Evolutionary conservation across 805 yeast species (phyloP).

Genomic region (Wickerhamiella qilinensis): DNA sequence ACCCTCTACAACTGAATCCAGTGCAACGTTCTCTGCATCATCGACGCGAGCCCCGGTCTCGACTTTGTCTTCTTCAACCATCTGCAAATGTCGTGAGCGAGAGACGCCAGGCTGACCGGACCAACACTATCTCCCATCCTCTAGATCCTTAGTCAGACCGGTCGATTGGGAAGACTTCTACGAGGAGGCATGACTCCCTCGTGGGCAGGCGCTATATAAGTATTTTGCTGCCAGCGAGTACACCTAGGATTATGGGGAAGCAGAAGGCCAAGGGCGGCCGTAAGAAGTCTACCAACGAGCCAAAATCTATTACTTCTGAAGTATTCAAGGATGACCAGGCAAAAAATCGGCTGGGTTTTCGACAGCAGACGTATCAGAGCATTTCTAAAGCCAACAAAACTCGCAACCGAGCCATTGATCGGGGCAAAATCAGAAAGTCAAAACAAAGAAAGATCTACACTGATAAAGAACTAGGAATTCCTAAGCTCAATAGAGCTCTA

Average conservation of each 20-base stretch:
- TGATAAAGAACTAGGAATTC: slow-evolving; percentile 69
- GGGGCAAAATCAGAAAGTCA: slow-evolving; percentile 5
- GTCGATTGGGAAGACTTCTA: too few relatives aligned
- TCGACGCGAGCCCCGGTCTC: neutral
- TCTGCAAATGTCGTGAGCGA: too few relatives aligned
- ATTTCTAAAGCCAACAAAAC: slow-evolving; percentile 16
- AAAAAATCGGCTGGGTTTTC: slow-evolving; percentile 13
- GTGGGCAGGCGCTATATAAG: too few relatives aligned
- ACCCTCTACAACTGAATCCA: neutral
- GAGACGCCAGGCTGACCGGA: too few relatives aligned
- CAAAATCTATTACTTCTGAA: slow-evolving; percentile 15
- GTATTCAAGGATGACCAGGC: slow-evolving; percentile 14
- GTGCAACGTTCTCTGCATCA: neutral
- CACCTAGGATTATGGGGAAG: slow-evolving; percentile 12
- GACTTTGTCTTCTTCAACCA: neutral
- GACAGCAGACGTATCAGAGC: slow-evolving; percentile 12
- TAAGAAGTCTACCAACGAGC: slow-evolving; percentile 10
- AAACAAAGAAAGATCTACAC: slow-evolving; percentile 29
- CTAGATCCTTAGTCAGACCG: too few relatives aligned
- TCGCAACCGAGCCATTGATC: slow-evolving; percentile 11
- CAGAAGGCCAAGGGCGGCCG: slow-evolving; percentile 3
- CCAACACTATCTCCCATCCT: too few relatives aligned
- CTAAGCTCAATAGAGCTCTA: slow-evolving; percentile 65
- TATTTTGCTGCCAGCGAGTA: neutral
- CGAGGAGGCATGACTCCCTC: too few relatives aligned